Percentiles rank a stretch among this genome's conserved stretches.
Evolutionary conservation across 306 rosid genomes (phyloP).

Genomic region (Alnus glutinosa): DNA sequence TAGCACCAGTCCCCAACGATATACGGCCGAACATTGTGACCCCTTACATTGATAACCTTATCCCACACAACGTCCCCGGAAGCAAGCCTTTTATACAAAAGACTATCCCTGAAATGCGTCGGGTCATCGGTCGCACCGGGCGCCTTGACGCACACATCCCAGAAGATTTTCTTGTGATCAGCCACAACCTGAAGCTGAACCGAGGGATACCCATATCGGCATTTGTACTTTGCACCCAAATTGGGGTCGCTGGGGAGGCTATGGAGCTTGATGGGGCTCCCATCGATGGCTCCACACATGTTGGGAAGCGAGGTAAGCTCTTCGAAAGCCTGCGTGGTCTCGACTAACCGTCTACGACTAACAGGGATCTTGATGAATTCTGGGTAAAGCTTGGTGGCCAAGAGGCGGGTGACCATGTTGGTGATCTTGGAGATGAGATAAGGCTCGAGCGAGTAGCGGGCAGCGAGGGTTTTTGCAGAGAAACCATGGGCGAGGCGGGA

Average conservation of each 20-base stretch:
- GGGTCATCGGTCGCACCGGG: conserved; percentile 81
- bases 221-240: conserved; percentile 46
- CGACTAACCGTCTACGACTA: conserved; percentile 66
- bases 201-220: conserved; percentile 59
- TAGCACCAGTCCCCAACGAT: conserved; percentile 91
- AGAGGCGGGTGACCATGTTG: conserved; percentile 91
- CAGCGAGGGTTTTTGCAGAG: conserved; percentile 65
- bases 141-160: conserved; percentile 94
- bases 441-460: conserved; percentile 91
- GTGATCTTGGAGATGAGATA: conserved; percentile 88
- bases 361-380: conserved; percentile 87
- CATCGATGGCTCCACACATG: conserved; percentile 89
- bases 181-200: conserved; percentile 89
- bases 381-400: conserved; percentile 86
- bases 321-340: conserved; percentile 77
- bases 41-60: conserved; percentile 58
- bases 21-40: conserved; percentile 73
- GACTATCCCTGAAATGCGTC: conserved; percentile 74
- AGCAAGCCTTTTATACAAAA: conserved; percentile 58
- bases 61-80: conserved; percentile 84
- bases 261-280: conserved; percentile 61
- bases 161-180: conserved; percentile 81
- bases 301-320: conserved; percentile 87
- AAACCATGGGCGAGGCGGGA: conserved; percentile 88
- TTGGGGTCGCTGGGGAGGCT: conserved; percentile 37